Percentiles rank a stretch among this genome's conserved stretches.
Conservation (phyloP, 768 basidiomycete species). For the Amanita pseudoporphyria region DNA sequence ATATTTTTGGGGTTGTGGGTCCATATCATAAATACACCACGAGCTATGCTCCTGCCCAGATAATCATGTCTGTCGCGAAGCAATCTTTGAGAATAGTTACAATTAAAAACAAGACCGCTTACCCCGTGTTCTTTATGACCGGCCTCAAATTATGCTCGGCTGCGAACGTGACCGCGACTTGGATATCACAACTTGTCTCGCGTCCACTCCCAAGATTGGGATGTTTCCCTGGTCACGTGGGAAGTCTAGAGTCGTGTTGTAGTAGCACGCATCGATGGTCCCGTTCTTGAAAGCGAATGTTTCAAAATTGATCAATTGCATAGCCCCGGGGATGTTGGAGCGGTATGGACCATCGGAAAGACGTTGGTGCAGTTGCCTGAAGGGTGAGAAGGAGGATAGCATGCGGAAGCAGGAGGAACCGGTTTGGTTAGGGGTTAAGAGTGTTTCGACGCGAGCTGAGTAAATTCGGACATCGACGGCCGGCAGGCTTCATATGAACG, state of each 20-base stretch:
- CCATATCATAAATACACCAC: conserved; percentile 30
- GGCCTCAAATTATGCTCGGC: conserved; percentile 24
- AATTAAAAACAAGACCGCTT: neutral
- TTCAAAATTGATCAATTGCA: conserved; percentile 10
- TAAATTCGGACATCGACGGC: conserved; percentile 27
- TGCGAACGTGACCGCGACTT: conserved; percentile 15
- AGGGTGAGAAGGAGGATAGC: conserved; percentile 26
- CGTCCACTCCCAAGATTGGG: conserved; percentile 33
- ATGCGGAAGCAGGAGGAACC: conserved; percentile 27
- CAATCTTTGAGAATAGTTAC: neutral
- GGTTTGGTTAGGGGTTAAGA: conserved; percentile 38
- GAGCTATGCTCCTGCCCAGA: conserved; percentile 34
- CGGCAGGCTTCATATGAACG: conserved; percentile 32
- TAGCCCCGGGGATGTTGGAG: conserved; percentile 7
- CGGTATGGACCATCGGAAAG: conserved; percentile 6
- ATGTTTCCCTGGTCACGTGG: conserved; percentile 35
- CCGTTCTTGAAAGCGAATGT: conserved; percentile 18
- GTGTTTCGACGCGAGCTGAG: conserved; percentile 22
- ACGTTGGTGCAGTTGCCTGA: conserved; percentile 16
- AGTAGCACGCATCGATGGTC: conserved; percentile 41
- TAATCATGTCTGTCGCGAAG: conserved; percentile 27
- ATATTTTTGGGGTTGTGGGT: conserved; percentile 28
- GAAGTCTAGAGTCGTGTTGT: conserved; percentile 29
- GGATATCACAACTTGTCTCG: conserved; percentile 27
- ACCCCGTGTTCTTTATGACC: conserved; percentile 28